Base-by-base conservation (phyloP, 306 rosid genomes). In the Alnus rubra region DNA sequence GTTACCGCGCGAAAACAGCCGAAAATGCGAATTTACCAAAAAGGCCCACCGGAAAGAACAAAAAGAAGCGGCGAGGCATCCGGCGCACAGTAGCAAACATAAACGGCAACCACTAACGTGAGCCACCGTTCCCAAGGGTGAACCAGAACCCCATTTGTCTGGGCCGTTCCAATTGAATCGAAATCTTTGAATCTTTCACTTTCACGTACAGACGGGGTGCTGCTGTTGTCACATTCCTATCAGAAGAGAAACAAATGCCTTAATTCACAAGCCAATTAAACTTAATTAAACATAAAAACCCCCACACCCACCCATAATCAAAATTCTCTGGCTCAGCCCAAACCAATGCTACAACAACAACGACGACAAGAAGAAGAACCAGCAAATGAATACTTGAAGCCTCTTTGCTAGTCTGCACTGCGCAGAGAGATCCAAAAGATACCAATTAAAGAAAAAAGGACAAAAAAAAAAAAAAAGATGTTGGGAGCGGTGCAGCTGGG, bases 401-500 rank as follows among this genome's bases (percentile, higher is more conserved):
- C 52, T 5, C 49, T 9, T 45, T 9, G 49, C 49, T 9, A 45
- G 28, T 0, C 28, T 23, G 28, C 28, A 23, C 28, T 23, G 28
- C 28, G 28, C 28, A 23, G 28, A 48, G 9, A 48, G 14, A 49
- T 12, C 52, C 52, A 15, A 15, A 13, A 13, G 7, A 15, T 52
- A 4, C n/a, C 1, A 1, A 11, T 13, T 2, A 18, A 33, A 7
- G 8, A 37, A 33, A 7, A 10, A 37, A 79, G 71, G 53, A 92
- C 28, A 23, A 23, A 23, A 11, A 18, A 33, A 7, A 5, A 37
- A 33, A 7, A 10, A 37, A 79, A 74, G 58, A 92, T 91, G 94
- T 82, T 92, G 19, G 98, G 98, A 53, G 92, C 94, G 31, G 84
- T 90, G 69, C 94, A 88, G 35, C 80, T 89, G 81, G 98, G 97